Evolutionary conservation across 2,329 filamentous ascomycete species (phyloP).

Genomic region (Raffaelea ambrosiae): DNA sequence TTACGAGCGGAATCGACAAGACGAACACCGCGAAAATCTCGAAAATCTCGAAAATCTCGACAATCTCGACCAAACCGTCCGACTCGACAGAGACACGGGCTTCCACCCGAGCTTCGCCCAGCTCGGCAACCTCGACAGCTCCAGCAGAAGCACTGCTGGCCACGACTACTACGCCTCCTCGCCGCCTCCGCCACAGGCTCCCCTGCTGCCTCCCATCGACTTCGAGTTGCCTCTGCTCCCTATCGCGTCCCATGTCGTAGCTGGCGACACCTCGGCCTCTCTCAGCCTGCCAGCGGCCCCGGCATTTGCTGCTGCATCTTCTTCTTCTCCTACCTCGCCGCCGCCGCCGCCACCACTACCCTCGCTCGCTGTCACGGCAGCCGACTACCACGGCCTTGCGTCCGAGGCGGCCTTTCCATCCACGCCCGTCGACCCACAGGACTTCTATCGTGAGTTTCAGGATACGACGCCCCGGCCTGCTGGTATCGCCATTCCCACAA

Average conservation of each 20-base stretch:
- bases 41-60: neutral
- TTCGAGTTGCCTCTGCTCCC: constrained; percentile 12
- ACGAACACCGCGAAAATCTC: too few relatives aligned
- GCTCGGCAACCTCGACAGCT: constrained; percentile 26
- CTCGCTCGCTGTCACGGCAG: too few relatives aligned
- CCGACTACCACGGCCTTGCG: too few relatives aligned
- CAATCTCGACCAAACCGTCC: constrained; percentile 4
- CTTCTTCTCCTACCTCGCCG: constrained; percentile 27
- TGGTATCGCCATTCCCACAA: neutral
- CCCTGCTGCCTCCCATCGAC: constrained; percentile 3
- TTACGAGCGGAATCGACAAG: too few relatives aligned
- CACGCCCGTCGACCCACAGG: constrained; percentile 47
- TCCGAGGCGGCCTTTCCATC: too few relatives aligned
- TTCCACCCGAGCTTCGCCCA: too few relatives aligned
- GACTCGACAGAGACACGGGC: constrained; percentile 4
- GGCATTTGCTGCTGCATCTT: constrained; percentile 20
- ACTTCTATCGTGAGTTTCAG: constrained; percentile 46
- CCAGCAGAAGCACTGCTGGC: constrained; percentile 24
- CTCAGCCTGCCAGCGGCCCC: constrained; percentile 8
- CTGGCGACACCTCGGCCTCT: neutral
- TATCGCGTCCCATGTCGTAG: too few relatives aligned
- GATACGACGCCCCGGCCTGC: constrained; percentile 14
- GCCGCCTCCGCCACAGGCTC: neutral
- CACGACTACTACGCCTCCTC: neutral
- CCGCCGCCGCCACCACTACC: constrained; percentile 18